Base-by-base conservation (phyloP, 192 early-diverging fungal genomes). In the Thoreauomyces humboldtii region DNA sequence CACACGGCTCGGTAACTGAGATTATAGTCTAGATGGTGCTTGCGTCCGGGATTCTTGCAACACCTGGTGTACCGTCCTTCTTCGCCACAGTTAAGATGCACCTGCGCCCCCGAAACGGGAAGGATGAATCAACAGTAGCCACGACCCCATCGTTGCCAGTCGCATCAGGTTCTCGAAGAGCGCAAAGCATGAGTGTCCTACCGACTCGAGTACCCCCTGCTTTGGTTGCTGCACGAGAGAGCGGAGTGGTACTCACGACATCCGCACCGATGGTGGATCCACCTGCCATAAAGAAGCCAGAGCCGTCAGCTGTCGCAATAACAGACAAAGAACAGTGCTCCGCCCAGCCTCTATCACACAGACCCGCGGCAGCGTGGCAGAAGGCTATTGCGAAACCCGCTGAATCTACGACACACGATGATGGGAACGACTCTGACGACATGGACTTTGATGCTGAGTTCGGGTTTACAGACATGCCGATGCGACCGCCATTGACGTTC, bases 371-470 rank as follows among this genome's bases (percentile, higher is more conserved):
- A 41, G 11, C 11, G 38, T 41, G 9, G 11, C n/a, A 12, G n/a
- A 41, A 41, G 9, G 38, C 38, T 9, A 41, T 41, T n/a, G 11
- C 38, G 11, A 41, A 41, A n/a, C 11, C 38, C n/a, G 38, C 38
- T 41, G 38, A 41, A 12, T 41, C 11, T n/a, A n/a, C 38, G 11
- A 12, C 38, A 41, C 38, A 41, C n/a, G 38, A 41, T 41, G 38
- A 4, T 27, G 27, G 3, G 2, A 29, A 52, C 29, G 50, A 52
- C 4, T 22, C 17, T 27, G 29, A 52, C 3, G 9, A 52, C 6
- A 41, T 68, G 44, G 71, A 73, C 53, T 73, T 65, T 60, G 71
- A 73, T 45, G 32, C 19, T 29, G 71, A 73, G 37, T 63, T 73
- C 48, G 61, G 61, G 36, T 54, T 57, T n/a, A 58, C 45, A 43